phyloP scores from a whole-genome alignment of 2,329 filamentous ascomycete species.

The Penicillium griseofulvum region DNA sequence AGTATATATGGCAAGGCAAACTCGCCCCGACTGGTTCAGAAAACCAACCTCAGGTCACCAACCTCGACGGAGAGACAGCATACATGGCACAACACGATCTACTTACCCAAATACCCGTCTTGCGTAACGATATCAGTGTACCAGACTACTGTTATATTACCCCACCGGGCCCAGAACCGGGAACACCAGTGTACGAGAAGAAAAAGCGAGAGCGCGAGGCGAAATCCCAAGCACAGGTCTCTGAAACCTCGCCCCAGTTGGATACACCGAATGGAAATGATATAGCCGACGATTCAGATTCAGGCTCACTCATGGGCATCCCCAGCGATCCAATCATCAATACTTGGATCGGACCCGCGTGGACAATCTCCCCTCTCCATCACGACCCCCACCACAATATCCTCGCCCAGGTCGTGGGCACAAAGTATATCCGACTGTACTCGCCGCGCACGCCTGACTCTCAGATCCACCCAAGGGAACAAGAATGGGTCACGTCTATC shows the following conservation, averaged over 20 bases:
- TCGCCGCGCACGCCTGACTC: constrained; percentile 59
- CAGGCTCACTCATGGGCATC: constrained; percentile 13
- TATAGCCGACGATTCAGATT: constrained; percentile 5
- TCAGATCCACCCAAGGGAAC: constrained; percentile 41
- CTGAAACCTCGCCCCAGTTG: neutral
- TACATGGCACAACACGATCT: constrained; percentile 94
- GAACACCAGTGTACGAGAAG: constrained; percentile 46
- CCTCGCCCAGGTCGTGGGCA: constrained; percentile 81
- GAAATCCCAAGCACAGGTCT: neutral
- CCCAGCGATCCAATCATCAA: constrained; percentile 66
- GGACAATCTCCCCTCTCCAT: constrained; percentile 88
- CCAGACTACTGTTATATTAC: constrained; percentile 82
- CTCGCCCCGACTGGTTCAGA: neutral
- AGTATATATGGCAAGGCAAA: constrained; percentile 52
- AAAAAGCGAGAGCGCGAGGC: constrained; percentile 30
- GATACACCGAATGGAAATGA: neutral
- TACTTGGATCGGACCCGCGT: constrained; percentile 86
- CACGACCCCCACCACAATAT: constrained; percentile 94
- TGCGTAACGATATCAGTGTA: constrained; percentile 71
- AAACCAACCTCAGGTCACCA: neutral
- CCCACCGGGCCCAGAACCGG: constrained; percentile 57
- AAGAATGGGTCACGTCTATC: constrained; percentile 33
- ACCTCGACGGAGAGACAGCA: constrained; percentile 48
- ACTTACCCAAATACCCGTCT: constrained; percentile 72
- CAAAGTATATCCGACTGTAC: constrained; percentile 90